Evolutionary conservation across 2,329 filamentous ascomycete genomes (phyloP).

Genomic region (Botrytis cinerea): DNA sequence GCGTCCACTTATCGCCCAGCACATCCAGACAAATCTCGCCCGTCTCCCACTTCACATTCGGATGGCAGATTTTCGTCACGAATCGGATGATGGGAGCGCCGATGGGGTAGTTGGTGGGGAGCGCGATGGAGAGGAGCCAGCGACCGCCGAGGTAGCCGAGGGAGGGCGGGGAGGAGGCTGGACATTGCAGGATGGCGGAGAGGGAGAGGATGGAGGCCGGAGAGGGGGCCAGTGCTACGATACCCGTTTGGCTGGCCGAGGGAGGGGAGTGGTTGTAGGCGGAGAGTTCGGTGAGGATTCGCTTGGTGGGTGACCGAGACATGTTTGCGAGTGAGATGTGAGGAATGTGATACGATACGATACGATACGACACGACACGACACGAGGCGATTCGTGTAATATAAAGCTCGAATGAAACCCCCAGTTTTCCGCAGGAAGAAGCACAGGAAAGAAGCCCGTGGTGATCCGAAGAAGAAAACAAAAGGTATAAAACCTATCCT

Average conservation of each 20-base stretch:
- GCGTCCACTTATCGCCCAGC: slow-evolving; percentile 77
- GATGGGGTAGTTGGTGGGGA: slow-evolving; percentile 79
- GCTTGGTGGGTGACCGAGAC: slow-evolving; percentile 50
- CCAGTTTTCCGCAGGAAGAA: background rate
- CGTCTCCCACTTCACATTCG: slow-evolving; percentile 72
- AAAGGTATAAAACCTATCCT: background rate
- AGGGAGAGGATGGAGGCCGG: slow-evolving; percentile 56
- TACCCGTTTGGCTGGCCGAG: slow-evolving; percentile 53
- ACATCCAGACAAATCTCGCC: slow-evolving; percentile 96
- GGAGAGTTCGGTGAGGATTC: slow-evolving; percentile 60
- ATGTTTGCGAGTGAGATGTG: slow-evolving; percentile 20
- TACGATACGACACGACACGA: background rate
- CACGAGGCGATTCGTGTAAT: background rate
- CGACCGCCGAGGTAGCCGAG: slow-evolving; percentile 58
- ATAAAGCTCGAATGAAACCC: background rate
- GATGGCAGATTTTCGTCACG: slow-evolving; percentile 80
- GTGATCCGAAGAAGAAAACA: too few relatives aligned
- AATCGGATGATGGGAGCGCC: slow-evolving; percentile 77
- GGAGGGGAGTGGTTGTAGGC: slow-evolving; percentile 44
- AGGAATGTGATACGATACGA: background rate
- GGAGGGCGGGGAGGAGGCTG: slow-evolving; percentile 60
- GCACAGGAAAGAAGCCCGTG: background rate
- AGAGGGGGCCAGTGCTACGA: slow-evolving; percentile 58
- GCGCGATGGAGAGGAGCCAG: slow-evolving; percentile 77
- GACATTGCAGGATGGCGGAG: slow-evolving; percentile 51